Conservation (phyloP, 2,329 filamentous ascomycete genomes). For the Fusarium falciforme region DNA sequence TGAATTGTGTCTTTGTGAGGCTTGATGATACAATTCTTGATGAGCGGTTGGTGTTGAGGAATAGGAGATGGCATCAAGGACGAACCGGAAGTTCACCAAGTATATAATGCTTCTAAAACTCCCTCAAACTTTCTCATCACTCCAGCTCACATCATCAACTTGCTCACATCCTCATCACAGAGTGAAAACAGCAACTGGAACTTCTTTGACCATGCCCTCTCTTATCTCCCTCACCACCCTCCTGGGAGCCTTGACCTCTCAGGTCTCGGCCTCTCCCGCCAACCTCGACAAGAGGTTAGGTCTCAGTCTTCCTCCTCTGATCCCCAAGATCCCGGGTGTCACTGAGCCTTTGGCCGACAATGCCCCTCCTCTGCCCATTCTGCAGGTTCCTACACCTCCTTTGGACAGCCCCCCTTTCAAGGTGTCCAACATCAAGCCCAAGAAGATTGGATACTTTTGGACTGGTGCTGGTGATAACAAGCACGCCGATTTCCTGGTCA, state of each 20-base stretch:
- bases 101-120: slow-evolving; percentile 37
- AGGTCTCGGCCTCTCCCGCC: slow-evolving; percentile 26
- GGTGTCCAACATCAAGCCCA: slow-evolving; percentile 67
- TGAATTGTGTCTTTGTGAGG: slow-evolving; percentile 35
- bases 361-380: slow-evolving; percentile 65
- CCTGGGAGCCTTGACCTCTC: slow-evolving; percentile 27
- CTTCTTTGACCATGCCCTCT: slow-evolving; percentile 29
- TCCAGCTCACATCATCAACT: slow-evolving; percentile 30
- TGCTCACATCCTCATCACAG: slow-evolving; percentile 18
- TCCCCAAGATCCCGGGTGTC: slow-evolving; percentile 69
- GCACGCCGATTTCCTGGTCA: slow-evolving; percentile 69
- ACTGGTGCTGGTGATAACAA: slow-evolving; percentile 69
- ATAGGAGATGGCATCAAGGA: not conserved
- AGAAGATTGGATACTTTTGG: slow-evolving; percentile 76
- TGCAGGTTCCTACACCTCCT: slow-evolving; percentile 70
- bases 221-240: slow-evolving; percentile 34
- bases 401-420: slow-evolving; percentile 65
- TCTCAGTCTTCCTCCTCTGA: slow-evolving; percentile 63
- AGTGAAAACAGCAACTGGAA: not conserved
- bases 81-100: not conserved
- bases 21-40: slow-evolving; percentile 35
- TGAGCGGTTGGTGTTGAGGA: not conserved
- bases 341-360: slow-evolving; percentile 65
- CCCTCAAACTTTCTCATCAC: slow-evolving; percentile 37
- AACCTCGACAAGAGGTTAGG: slow-evolving; percentile 27